These are phyloP conservation scores for Umbelopsis sp. DNA, from an alignment of 192 early-diverging fungal species.

Conservation along the genomic window DNA sequence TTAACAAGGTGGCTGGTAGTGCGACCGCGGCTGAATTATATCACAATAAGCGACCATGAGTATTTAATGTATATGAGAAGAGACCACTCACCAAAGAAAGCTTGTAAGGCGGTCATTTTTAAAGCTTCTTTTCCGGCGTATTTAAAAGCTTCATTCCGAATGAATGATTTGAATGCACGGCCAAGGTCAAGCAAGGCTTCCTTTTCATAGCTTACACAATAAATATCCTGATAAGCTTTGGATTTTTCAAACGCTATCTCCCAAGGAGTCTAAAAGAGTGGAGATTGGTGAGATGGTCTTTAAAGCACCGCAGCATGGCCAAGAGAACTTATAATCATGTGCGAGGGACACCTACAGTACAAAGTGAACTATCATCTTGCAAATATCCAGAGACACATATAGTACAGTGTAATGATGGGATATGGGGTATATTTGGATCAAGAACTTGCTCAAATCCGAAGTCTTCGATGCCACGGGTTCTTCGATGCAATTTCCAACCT, in stretches of 20 bases:
- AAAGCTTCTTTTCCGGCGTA: conserved; percentile 51
- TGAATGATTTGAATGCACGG: conserved; percentile 49
- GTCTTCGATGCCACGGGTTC: conserved; percentile 45
- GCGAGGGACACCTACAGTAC: neutral
- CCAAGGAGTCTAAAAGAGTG: conserved; percentile 44
- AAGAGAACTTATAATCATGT: neutral
- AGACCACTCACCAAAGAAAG: conserved; percentile 42
- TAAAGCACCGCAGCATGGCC: neutral
- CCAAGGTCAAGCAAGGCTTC: conserved; percentile 47
- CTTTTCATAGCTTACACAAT: conserved; percentile 53
- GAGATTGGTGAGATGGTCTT: neutral
- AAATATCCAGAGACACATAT: conserved; percentile 63
- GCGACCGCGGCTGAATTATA: conserved; percentile 42
- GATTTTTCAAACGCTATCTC: conserved; percentile 35
- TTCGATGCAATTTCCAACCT: conserved; percentile 40
- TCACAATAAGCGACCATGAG: neutral
- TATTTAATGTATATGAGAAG: neutral
- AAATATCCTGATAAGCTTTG: conserved; percentile 42
- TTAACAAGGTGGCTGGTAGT: conserved; percentile 51
- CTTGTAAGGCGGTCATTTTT: conserved; percentile 50
- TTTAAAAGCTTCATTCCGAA: conserved; percentile 49
- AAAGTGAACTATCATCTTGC: conserved; percentile 26
- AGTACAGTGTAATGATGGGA: conserved; percentile 53
- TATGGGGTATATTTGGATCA: conserved; percentile 50
- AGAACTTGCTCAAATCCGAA: conserved; percentile 52